A percentile compares a stretch with the other conserved stretches of the same genome.
phyloP scores from a whole-genome alignment of 1,284 basidiomycete species.

The Trichosporon asahii region DNA sequence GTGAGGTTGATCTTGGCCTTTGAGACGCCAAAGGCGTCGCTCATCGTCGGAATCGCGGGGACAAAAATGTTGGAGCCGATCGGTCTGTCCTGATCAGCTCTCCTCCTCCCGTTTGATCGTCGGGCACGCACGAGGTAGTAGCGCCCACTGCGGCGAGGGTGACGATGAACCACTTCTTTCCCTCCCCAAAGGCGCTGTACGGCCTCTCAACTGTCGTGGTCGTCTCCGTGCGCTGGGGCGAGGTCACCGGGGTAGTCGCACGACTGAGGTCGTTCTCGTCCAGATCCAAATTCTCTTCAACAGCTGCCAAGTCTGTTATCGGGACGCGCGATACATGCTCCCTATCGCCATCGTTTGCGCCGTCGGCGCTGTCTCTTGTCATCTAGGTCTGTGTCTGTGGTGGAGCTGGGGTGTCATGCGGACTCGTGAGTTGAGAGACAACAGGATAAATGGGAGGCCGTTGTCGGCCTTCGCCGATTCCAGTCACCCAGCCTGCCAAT shows the following conservation, averaged over 20 bases:
- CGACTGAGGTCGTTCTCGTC: neutral
- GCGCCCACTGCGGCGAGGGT: constrained; percentile 36
- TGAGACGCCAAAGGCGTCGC: constrained; percentile 31
- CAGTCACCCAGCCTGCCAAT: neutral
- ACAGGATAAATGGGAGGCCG: neutral
- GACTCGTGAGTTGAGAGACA: neutral
- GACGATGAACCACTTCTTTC: constrained; percentile 42
- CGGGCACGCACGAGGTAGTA: constrained; percentile 34
- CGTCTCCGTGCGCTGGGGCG: neutral
- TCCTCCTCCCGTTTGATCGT: neutral
- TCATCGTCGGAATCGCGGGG: constrained; percentile 40
- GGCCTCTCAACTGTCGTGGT: constrained; percentile 10
- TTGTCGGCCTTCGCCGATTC: neutral
- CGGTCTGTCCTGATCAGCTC: constrained; percentile 29
- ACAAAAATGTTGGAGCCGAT: constrained; percentile 45
- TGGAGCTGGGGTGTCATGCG: neutral
- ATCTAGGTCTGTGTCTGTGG: neutral
- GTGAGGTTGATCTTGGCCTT: constrained; percentile 42
- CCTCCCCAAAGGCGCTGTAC: constrained; percentile 34
- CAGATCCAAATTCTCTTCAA: neutral
- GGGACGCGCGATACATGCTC: too few species aligned
- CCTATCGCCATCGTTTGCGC: neutral
- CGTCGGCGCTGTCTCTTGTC: neutral
- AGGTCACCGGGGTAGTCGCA: neutral
- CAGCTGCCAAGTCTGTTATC: neutral